Conservation (phyloP, 176 grass and related monocot species). For the Oryza officinalis region DNA sequence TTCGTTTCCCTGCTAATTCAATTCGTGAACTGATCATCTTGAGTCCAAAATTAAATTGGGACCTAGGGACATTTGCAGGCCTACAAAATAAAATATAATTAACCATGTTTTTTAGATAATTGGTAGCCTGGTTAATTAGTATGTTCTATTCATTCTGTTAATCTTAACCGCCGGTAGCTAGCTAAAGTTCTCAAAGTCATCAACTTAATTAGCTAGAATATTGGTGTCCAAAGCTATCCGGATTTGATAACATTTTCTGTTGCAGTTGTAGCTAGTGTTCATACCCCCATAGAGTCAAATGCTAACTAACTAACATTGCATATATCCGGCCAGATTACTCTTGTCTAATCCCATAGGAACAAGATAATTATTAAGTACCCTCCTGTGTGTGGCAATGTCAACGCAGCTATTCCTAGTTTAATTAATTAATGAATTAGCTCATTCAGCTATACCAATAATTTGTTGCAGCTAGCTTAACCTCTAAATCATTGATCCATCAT, state of each 20-base stretch:
- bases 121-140: neutral
- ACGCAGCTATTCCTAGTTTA: neutral
- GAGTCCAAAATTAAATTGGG: too few relatives aligned
- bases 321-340: neutral
- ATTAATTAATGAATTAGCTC: neutral
- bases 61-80: too few relatives aligned
- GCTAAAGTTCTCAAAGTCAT: conserved; percentile 1
- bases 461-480: neutral
- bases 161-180: neutral
- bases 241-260: neutral
- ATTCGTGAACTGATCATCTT: neutral
- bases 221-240: neutral
- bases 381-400: conserved; percentile 2
- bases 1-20: neutral
- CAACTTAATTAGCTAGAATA: neutral
- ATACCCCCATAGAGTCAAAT: neutral
- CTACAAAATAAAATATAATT: too few relatives aligned
- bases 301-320: neutral
- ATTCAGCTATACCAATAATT: neutral
- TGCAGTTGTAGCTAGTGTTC: neutral
- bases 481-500: neutral
- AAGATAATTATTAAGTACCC: neutral
- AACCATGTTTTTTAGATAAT: too few relatives aligned
- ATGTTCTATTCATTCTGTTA: neutral
- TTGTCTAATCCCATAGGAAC: neutral